Conservation (phyloP, 140 eudicot genomes). For the Cichorium intybus region DNA sequence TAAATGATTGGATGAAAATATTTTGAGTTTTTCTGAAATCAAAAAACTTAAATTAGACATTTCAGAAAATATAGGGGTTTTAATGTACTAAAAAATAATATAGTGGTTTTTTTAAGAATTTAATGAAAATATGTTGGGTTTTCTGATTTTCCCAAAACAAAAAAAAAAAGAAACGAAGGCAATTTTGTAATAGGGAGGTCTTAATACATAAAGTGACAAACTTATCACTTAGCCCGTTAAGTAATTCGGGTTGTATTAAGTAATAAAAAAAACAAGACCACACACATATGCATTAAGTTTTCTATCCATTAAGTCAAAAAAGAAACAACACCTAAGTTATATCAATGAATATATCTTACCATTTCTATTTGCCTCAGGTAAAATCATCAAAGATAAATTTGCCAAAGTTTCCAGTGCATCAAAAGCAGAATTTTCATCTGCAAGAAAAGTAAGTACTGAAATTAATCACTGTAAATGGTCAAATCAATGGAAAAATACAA, state of each 20-base stretch:
- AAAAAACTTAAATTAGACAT: no score
- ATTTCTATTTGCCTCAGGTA: conserved; percentile 47
- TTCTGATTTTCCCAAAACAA: no score
- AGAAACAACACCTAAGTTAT: background rate
- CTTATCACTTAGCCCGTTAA: background rate
- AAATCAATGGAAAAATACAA: background rate
- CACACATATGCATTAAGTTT: no score
- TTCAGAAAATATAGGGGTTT: no score
- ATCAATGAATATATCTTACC: conserved; percentile 43
- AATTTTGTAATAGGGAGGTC: no score
- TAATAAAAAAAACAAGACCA: no score
- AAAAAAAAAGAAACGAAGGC: no score
- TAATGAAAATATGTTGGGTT: no score
- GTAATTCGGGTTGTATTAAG: background rate
- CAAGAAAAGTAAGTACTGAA: conserved; percentile 26
- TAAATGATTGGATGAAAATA: no score
- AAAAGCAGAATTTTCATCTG: conserved; percentile 73
- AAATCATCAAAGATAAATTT: conserved; percentile 79
- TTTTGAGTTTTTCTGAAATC: no score
- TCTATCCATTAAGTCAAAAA: background rate
- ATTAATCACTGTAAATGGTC: conserved; percentile 1
- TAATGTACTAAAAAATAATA: no score
- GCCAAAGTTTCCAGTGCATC: conserved; percentile 88
- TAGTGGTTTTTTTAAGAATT: no score
- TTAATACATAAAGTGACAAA: background rate